These are phyloP conservation scores for Penicillium palitans DNA, from an alignment of 2,329 filamentous ascomycete species.

Conservation along the genomic window DNA sequence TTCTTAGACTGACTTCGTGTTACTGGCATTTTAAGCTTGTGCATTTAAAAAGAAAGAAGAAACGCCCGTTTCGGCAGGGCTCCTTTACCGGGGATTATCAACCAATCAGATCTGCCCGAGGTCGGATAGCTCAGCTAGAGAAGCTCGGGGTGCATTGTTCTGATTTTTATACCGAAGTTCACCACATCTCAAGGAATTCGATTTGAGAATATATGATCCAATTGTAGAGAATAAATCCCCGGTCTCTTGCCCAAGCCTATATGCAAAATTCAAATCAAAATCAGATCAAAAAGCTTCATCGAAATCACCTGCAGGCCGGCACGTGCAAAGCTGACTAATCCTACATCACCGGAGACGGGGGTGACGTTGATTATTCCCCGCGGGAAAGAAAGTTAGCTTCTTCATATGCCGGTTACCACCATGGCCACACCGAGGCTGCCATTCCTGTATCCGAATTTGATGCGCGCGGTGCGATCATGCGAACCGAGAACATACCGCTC, in stretches of 20 bases:
- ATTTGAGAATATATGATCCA: too few species aligned
- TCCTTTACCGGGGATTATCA: too few species aligned
- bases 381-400: conserved; percentile 23
- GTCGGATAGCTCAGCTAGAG: neutral
- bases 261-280: neutral
- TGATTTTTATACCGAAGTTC: neutral
- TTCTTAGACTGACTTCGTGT: too few species aligned
- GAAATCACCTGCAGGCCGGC: neutral
- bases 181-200: neutral
- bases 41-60: too few species aligned
- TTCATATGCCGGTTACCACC: conserved; percentile 21
- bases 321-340: neutral
- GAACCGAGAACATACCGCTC: conserved; percentile 47
- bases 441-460: conserved; percentile 68
- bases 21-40: too few species aligned
- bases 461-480: conserved; percentile 57
- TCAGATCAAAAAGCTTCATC: neutral
- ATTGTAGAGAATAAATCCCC: neutral
- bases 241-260: too few species aligned
- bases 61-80: too few species aligned
- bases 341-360: neutral
- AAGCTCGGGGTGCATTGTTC: neutral
- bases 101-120: neutral
- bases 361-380: conserved; percentile 13
- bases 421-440: conserved; percentile 66